Evolutionary conservation across 116 monocot genomes (phyloP).

Genomic region (Zostera marina): DNA sequence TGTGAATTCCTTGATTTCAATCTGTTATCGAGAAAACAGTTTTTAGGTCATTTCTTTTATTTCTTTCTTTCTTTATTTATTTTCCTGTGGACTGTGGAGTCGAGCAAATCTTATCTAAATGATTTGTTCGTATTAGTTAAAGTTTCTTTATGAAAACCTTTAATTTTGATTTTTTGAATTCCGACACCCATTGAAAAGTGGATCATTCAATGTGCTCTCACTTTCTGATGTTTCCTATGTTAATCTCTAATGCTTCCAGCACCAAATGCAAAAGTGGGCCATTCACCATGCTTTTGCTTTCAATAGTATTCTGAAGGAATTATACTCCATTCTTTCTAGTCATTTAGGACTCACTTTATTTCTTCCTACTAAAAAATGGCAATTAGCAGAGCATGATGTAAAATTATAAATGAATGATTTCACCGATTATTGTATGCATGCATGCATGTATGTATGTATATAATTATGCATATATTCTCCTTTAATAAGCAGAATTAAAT

Average conservation of each 20-base stretch:
- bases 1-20: neutral
- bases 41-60: neutral
- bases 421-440: too few species aligned
- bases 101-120: neutral
- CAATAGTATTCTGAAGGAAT: slow-evolving; percentile 6
- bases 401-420: too few species aligned
- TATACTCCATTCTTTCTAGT: neutral
- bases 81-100: too few species aligned
- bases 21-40: neutral
- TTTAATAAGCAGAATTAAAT: too few species aligned
- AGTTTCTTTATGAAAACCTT: neutral
- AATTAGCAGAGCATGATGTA: too few species aligned
- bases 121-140: neutral
- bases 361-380: neutral
- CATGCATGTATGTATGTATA: too few species aligned
- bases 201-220: neutral
- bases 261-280: slow-evolving; percentile 6
- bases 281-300: slow-evolving; percentile 2
- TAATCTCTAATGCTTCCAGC: neutral
- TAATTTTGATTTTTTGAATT: neutral
- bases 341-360: neutral
- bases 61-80: too few species aligned
- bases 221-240: too few species aligned
- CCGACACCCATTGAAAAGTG: slow-evolving; percentile 6
- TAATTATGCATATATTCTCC: too few species aligned